Evolutionary conservation across 2,329 filamentous ascomycete genomes (phyloP).

Genomic region (Pseudocercospora fijiensis): DNA sequence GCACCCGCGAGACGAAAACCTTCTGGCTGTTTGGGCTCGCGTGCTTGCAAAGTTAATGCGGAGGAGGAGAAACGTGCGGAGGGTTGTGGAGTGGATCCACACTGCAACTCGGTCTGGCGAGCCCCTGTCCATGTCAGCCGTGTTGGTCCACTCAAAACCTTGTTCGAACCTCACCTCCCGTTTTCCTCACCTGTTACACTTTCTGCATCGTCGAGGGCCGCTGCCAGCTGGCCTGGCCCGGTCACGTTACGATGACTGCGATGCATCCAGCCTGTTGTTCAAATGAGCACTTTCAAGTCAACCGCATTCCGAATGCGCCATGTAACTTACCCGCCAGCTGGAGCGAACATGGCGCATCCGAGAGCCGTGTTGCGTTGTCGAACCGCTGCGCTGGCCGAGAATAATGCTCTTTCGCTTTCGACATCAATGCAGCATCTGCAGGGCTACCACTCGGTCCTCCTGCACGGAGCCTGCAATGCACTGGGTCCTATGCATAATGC

Average conservation of each 20-base stretch:
- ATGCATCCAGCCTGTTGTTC: neutral
- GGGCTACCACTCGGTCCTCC: neutral
- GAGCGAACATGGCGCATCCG: neutral
- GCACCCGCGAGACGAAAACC: neutral
- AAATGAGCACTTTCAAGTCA: neutral
- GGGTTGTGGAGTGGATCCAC: neutral
- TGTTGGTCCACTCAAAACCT: conserved; percentile 1
- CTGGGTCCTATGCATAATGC: neutral
- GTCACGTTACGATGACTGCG: neutral
- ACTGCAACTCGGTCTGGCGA: neutral
- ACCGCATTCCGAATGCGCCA: neutral
- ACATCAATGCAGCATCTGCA: too few relatives aligned
- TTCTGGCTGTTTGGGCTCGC: neutral
- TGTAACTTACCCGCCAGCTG: neutral
- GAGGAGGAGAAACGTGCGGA: neutral
- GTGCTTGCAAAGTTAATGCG: neutral
- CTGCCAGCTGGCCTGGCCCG: neutral
- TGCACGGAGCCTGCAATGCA: neutral
- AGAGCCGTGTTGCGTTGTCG: neutral
- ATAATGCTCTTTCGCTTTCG: too few relatives aligned
- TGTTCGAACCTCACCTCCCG: neutral
- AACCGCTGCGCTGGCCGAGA: too few relatives aligned
- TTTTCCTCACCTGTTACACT: neutral
- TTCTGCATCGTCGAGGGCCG: neutral
- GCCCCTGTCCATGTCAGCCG: neutral